Evolutionary conservation across 1,284 basidiomycete species (phyloP).

Genomic region (Takashimella koratensis): DNA sequence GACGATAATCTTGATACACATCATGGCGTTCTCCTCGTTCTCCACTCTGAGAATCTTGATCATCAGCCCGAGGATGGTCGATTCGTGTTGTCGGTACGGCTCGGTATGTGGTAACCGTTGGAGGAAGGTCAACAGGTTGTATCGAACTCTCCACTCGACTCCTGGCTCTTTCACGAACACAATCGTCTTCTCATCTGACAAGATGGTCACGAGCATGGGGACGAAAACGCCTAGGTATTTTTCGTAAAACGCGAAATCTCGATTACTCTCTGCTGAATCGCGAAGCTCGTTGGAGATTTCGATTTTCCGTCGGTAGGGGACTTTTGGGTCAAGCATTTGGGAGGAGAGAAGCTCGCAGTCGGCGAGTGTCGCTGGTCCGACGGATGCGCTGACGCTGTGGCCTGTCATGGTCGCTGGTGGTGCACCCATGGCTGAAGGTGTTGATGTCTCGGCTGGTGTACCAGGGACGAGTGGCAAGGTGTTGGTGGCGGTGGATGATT

Average conservation of each 20-base stretch:
- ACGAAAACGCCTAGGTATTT: constrained; percentile 60
- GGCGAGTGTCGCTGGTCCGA: constrained; percentile 35
- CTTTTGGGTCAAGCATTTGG: constrained; percentile 33
- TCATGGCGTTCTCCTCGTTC: constrained; percentile 93
- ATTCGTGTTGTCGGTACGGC: constrained; percentile 65
- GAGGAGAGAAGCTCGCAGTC: constrained; percentile 44
- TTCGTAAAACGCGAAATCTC: constrained; percentile 70
- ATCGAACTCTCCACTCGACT: constrained; percentile 75
- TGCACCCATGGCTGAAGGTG: constrained; percentile 25
- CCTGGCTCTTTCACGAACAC: constrained; percentile 64
- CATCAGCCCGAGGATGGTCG: constrained; percentile 67
- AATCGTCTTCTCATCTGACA: constrained; percentile 71
- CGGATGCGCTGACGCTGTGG: constrained; percentile 21
- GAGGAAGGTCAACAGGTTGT: constrained; percentile 78
- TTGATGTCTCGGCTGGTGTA: constrained; percentile 28
- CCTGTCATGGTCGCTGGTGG: constrained; percentile 26
- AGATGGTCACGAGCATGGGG: constrained; percentile 72
- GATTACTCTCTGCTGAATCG: constrained; percentile 78
- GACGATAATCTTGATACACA: constrained; percentile 87
- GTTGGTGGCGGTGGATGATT: constrained; percentile 36
- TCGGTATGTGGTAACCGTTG: constrained; percentile 85
- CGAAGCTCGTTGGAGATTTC: constrained; percentile 68
- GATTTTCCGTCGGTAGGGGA: constrained; percentile 21
- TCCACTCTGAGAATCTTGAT: constrained; percentile 80
- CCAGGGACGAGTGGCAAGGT: constrained; percentile 3